phyloP scores from a whole-genome alignment of 345 rosid genomes.

The Cochlearia excelsa region DNA sequence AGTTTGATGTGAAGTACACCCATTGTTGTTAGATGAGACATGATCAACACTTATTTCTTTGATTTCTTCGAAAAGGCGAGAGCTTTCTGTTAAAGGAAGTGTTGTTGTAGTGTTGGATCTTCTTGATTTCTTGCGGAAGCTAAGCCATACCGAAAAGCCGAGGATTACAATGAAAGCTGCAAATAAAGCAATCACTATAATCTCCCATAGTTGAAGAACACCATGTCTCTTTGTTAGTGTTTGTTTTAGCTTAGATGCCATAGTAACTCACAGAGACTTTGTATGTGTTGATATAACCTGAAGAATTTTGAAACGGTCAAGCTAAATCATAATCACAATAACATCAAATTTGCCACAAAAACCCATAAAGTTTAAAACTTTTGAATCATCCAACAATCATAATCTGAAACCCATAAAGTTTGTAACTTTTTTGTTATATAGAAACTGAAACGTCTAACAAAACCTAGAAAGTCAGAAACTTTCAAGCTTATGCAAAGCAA shows the following conservation, averaged over 20 bases:
- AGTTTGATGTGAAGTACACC: slow-evolving; percentile 26
- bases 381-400: too few relatives aligned
- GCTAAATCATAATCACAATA: too few relatives aligned
- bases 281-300: slow-evolving; percentile 33
- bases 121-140: slow-evolving; percentile 65
- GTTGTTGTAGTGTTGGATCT: slow-evolving; percentile 33
- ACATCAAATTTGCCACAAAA: too few relatives aligned
- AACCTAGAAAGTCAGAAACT: slow-evolving; percentile 26
- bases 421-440: background rate
- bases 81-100: slow-evolving; percentile 51
- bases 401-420: background rate
- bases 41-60: slow-evolving; percentile 84
- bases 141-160: slow-evolving; percentile 64
- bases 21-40: slow-evolving; percentile 60
- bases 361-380: too few relatives aligned
- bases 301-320: background rate
- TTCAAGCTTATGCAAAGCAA: slow-evolving; percentile 20
- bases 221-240: slow-evolving; percentile 53
- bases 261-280: slow-evolving; percentile 26
- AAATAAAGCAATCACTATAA: slow-evolving; percentile 57
- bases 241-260: slow-evolving; percentile 61
- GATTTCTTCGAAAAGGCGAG: slow-evolving; percentile 64
- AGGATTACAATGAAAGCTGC: slow-evolving; percentile 53
- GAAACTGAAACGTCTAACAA: slow-evolving; percentile 14
- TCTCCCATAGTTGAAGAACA: slow-evolving; percentile 67